Percentiles rank a stretch among this genome's conserved stretches.
These are phyloP conservation scores for Panicum miliaceum DNA, from an alignment of 176 grass and related monocot species.

Conservation along the genomic window DNA sequence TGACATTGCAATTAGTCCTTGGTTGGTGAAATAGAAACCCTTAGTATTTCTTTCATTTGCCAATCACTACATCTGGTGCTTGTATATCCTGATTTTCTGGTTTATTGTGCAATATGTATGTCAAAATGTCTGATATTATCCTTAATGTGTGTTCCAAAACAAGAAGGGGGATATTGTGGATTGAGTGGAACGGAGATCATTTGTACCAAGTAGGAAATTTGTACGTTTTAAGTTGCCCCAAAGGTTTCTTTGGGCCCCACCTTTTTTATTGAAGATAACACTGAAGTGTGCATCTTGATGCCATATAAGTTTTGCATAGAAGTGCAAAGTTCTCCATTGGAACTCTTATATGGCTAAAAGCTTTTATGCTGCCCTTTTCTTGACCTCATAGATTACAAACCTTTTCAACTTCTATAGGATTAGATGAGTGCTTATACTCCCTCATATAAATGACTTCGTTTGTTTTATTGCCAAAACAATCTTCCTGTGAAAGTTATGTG, in stretches of 20 bases:
- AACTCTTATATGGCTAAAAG: background rate
- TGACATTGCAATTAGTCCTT: too few relatives aligned
- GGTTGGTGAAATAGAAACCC: background rate
- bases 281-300: background rate
- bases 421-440: background rate
- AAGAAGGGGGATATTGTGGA: background rate
- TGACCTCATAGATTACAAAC: background rate
- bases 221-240: slow-evolving; percentile 22
- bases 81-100: background rate
- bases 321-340: background rate
- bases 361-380: background rate
- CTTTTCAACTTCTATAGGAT: background rate
- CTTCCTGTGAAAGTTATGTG: background rate
- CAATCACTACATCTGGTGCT: background rate
- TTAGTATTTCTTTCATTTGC: slow-evolving; percentile 1
- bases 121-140: background rate
- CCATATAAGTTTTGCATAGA: background rate
- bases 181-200: background rate
- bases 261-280: background rate
- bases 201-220: background rate
- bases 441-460: background rate
- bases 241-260: background rate
- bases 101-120: background rate
- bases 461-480: slow-evolving; percentile 1
- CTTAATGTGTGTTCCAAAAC: background rate